Evolutionary conservation across 1,284 basidiomycete species (phyloP), one percentile per base, ranked within the genome.

Genomic region (Fomitopsis schrenkii): DNA sequence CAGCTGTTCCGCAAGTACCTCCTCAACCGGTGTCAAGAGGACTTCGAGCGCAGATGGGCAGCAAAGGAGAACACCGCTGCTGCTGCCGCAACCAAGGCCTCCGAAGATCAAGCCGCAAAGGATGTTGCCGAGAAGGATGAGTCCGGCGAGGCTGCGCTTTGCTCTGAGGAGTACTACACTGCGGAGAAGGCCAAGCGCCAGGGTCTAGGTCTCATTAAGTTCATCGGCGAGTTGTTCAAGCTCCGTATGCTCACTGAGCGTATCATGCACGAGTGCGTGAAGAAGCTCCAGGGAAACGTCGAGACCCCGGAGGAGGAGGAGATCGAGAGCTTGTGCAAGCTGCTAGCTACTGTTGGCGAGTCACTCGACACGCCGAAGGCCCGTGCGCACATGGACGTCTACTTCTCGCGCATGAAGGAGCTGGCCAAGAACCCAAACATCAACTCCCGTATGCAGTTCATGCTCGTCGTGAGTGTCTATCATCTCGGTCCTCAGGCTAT

Each of bases 151-250:
- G 80, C 83, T 61, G 91, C 84, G 7, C 81, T 95, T 48, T 92
- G 97, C 69, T 97, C 93, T 9, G 95, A 97, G 12, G 96, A 98
- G 77, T 98, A 98, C 80, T 98, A 98, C 71, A 91, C 91, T 58
- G 93, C 93, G 17, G 91, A 96, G 75, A 98, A 98, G 81, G 95
- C 95, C 48, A 98, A 98, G 82, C 93, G 96, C 65, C 91, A 94
- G 67, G 95, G 96, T 76, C 89, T 98, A 22, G 97, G 97, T 82
- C 85, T 98, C 63, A 94, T 98, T 75, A 93, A 93, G 75, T 97
- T 99, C 80, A 97, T 98, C 66, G 96, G 97, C 70, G 96, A 98
- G 79, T 82, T 98, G 62, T 98, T 95, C 89, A 98, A 98, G 81
- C 82, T 98, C 46, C 90, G 91, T 76, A 97, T 72, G 70, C 59